Percentiles rank a stretch among this genome's conserved stretches.
Evolutionary conservation across 768 basidiomycete species (phyloP).

Genomic region (Naganishia randhawae): DNA sequence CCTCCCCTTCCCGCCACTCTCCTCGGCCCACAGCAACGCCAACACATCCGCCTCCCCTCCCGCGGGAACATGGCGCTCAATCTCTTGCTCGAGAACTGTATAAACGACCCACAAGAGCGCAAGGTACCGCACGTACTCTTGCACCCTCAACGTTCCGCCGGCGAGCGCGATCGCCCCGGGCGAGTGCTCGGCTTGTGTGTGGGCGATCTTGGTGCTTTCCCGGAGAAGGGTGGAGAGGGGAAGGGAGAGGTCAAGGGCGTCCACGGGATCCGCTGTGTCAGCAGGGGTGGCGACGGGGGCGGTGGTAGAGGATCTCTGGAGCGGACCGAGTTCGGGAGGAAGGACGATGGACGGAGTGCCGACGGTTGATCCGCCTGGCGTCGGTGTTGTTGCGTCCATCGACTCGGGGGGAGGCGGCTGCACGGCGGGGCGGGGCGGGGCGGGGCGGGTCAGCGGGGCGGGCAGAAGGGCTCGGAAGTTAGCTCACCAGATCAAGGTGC

Average conservation of each 20-base stretch:
- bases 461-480: not conserved
- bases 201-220: slow-evolving; percentile 55
- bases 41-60: slow-evolving; percentile 22
- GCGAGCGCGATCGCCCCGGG: slow-evolving; percentile 60
- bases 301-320: not conserved
- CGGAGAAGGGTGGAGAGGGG: slow-evolving; percentile 53
- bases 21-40: slow-evolving; percentile 17
- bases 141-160: slow-evolving; percentile 60
- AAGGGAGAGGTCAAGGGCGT: slow-evolving; percentile 40
- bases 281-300: no score
- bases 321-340: slow-evolving; percentile 16
- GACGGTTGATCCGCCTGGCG: slow-evolving; percentile 15
- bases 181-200: slow-evolving; percentile 61
- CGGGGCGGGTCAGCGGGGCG: no score
- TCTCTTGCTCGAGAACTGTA: slow-evolving; percentile 35
- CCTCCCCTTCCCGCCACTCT: slow-evolving; percentile 17
- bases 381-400: not conserved
- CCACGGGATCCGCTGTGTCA: not conserved
- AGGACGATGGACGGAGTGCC: slow-evolving; percentile 27
- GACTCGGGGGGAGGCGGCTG: slow-evolving; percentile 12
- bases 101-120: slow-evolving; percentile 79
- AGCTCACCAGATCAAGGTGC: not conserved
- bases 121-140: slow-evolving; percentile 67
- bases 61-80: slow-evolving; percentile 1
- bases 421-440: not conserved